phyloP scores from a whole-genome alignment of 768 basidiomycete genomes.

The Collybia sordida region DNA sequence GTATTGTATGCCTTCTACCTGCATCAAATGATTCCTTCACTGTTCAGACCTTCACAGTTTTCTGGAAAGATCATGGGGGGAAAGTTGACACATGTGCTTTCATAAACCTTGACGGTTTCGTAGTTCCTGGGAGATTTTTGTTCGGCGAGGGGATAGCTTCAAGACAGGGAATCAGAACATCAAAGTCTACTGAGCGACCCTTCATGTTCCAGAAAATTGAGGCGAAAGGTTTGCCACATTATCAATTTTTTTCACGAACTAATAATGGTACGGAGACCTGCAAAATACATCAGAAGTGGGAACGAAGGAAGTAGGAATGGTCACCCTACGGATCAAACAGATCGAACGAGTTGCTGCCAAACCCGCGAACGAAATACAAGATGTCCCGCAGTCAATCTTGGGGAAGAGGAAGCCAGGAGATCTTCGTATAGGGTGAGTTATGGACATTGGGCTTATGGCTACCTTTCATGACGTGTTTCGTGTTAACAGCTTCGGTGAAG shows the following conservation, averaged over 20 bases:
- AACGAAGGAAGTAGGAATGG: slow-evolving; percentile 48
- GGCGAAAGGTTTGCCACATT: slow-evolving; percentile 30
- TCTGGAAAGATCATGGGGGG: slow-evolving; percentile 65
- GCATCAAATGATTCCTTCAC: slow-evolving; percentile 3
- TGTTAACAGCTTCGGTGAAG: slow-evolving; percentile 48
- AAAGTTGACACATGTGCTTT: slow-evolving; percentile 54
- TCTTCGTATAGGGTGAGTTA: slow-evolving; percentile 45
- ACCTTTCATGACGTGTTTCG: background rate
- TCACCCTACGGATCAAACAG: slow-evolving; percentile 49
- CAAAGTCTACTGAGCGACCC: slow-evolving; percentile 50
- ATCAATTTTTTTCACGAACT: background rate
- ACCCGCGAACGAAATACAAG: slow-evolving; percentile 42
- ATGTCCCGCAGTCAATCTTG: slow-evolving; percentile 29
- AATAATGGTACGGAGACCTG: background rate
- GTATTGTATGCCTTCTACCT: slow-evolving; percentile 8
- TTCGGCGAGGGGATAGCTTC: slow-evolving; percentile 53
- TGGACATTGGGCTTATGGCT: background rate
- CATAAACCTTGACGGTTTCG: slow-evolving; percentile 63
- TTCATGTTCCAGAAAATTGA: slow-evolving; percentile 55
- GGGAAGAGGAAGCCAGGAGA: slow-evolving; percentile 42
- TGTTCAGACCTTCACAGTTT: slow-evolving; percentile 53
- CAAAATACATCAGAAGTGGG: slow-evolving; percentile 15
- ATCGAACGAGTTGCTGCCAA: slow-evolving; percentile 21
- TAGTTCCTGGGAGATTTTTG: slow-evolving; percentile 63
- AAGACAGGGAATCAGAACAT: slow-evolving; percentile 54